Base-by-base conservation (phyloP, 495 filamentous ascomycete genomes). In the Schizothecium vesticola region DNA sequence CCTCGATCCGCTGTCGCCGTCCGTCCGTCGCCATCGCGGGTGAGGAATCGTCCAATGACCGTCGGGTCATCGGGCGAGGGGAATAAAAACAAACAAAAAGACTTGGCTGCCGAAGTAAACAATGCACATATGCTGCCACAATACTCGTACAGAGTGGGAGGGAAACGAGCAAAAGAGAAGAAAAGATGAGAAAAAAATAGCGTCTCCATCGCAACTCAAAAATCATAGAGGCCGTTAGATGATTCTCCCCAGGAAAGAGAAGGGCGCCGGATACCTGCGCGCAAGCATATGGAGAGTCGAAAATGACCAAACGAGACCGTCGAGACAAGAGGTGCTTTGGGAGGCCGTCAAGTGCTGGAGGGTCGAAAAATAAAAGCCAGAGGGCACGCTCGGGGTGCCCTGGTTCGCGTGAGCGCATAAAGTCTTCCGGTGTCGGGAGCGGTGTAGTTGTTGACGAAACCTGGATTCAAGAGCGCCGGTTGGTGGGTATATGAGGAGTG, bases 361-460 rank as follows among this genome's bases (percentile, higher is more conserved):
- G 33, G 65, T 28, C 33, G 56, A 9, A 61, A 57, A 65, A 68
- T 64, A 29, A 63, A 63, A 64, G 63, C 62, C 65, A 70, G 13
- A 56, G 24, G 21, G 56, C n/a, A 51, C 25, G 19, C n/a, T 67
- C 68, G 71, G 59, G 22, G 57, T 65, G 55, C 66, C 67, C 28
- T 63, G 33, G 61, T 70, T 67, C 78, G 79, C 79, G 79, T 80
- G 78, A 80, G 79, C 78, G 79, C 75, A 63, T 63, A 61, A 68
- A 75, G 63, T 81, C 77, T 80, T 81, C 67, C 36, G 57, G 67
- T 66, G 59, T 68, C 62, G 61, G 66, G 63, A 69, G 66, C 65
- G 64, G 63, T 76, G 67, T 69, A 73, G 58, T 67, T 68, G 13
- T 57, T 61, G 51, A 56, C 33, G 56, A 64, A 59, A 28, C 60